These are phyloP conservation scores for Xylariaceae sp. DNA, from an alignment of 2,329 filamentous ascomycete species.

Conservation along the genomic window DNA sequence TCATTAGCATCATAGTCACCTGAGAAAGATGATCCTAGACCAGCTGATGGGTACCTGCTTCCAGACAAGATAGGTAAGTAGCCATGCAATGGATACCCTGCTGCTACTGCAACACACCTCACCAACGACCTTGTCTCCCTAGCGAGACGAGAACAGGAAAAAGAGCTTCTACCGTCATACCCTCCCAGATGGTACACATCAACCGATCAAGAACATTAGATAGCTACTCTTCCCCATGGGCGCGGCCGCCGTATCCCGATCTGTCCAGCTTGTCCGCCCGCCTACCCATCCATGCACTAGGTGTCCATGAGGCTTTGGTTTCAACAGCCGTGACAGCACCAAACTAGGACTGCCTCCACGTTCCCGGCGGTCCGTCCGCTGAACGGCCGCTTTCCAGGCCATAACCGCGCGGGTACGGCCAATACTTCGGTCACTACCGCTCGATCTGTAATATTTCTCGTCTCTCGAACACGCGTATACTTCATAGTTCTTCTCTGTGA, in stretches of 20 bases:
- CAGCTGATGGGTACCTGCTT: slow-evolving; percentile 10
- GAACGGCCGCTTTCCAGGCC: too few species aligned
- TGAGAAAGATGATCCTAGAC: slow-evolving; percentile 7
- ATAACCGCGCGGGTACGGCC: slow-evolving; percentile 16
- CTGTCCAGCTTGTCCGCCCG: slow-evolving; percentile 9
- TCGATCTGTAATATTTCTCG: not conserved
- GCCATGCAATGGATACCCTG: too few species aligned
- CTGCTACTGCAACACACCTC: not conserved
- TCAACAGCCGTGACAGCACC: slow-evolving; percentile 2
- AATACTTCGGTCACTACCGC: not conserved
- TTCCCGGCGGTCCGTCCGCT: not conserved
- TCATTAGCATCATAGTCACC: slow-evolving; percentile 15
- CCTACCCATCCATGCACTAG: slow-evolving; percentile 1
- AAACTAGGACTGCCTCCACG: not conserved
- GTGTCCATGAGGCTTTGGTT: not conserved
- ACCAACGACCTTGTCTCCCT: not conserved
- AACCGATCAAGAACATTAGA: not conserved
- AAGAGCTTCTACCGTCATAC: slow-evolving; percentile 6
- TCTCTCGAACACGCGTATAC: too few species aligned
- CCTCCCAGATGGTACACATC: not conserved
- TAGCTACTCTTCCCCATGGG: not conserved
- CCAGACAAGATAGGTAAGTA: too few species aligned
- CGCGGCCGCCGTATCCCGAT: slow-evolving; percentile 9
- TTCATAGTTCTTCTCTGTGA: not conserved
- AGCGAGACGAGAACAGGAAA: slow-evolving; percentile 1